Evolutionary conservation across 768 basidiomycete species (phyloP), one percentile per base, ranked within the genome.

Genomic region (Phylloporus scabripes): DNA sequence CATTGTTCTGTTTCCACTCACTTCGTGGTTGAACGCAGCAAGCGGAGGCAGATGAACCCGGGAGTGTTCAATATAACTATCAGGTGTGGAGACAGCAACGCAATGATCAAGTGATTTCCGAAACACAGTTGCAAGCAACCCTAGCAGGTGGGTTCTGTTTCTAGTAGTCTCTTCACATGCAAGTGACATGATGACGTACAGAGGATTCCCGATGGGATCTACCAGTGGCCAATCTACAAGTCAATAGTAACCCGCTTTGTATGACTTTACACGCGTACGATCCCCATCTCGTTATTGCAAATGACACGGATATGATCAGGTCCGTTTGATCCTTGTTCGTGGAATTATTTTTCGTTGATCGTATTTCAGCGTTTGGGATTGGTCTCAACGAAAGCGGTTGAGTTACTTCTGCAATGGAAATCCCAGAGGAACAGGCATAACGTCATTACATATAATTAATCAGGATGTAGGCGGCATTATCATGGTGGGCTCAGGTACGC

Each of bases 21-120:
- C 56, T n/a, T 42, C 29, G 37, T 53, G 43, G 50, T 28, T 42
- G 21, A 54, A 28, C 45, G 3, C 59, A 94, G 94, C 87, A 92
- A 81, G 81, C 89, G 7, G 95, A 98, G 63, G 84, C 84, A 2
- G 94, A 98, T 62, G 96, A 99, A 64, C 93, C 95, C 20, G 96
- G 96, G 2, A 94, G 91, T 56, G 72, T 87, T 28, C 83, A 87
- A 55, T 98, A 94, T 61, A 98, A 96, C 60, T 87, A 95, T 61
- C 94, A 96, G 60, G 81, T 93, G 0, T 98, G 94, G 94, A 76
- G 94, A 54, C 87, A 94, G 58, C 78, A 85, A 54, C 82, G 93
- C 45, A 96, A 96, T 60, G 93, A 97, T 56, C 75, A 81, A 49
- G 79, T 93, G 42, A 73, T 82, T 17, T 66, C 74, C 28, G 82